phyloP scores from a whole-genome alignment of 2,329 filamentous ascomycete genomes.

The Orbilia oligospora region DNA sequence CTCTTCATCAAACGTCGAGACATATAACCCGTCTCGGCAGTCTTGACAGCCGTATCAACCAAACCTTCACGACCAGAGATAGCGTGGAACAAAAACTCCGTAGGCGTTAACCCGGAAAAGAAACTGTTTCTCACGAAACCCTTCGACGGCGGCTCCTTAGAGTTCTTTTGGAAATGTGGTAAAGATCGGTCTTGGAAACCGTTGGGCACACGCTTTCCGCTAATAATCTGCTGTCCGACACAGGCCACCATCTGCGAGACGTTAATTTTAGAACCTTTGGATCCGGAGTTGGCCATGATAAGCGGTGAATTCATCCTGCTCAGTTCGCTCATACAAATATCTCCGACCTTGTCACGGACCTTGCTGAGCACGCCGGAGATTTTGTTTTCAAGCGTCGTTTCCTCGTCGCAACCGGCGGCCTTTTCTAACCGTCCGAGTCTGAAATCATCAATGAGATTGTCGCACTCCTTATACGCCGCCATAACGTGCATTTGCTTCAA shows the following conservation, averaged over 20 bases:
- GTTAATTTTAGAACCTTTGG: slow-evolving; percentile 97
- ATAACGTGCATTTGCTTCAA: slow-evolving; percentile 83
- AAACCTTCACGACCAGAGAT: slow-evolving; percentile 98
- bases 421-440: slow-evolving; percentile 86
- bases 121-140: slow-evolving; percentile 98
- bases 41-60: slow-evolving; percentile 98
- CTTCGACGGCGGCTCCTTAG: slow-evolving; percentile 91
- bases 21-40: slow-evolving; percentile 99
- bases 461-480: slow-evolving; percentile 83
- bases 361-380: slow-evolving; percentile 93
- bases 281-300: slow-evolving; percentile 97
- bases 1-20: slow-evolving; percentile 98
- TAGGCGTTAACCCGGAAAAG: slow-evolving; percentile 89
- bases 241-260: slow-evolving; percentile 98
- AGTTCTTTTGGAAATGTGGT: slow-evolving; percentile 93
- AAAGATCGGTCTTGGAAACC: slow-evolving; percentile 96
- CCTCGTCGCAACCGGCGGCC: slow-evolving; percentile 88
- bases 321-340: slow-evolving; percentile 88
- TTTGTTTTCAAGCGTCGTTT: slow-evolving; percentile 89
- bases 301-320: slow-evolving; percentile 93
- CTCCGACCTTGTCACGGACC: slow-evolving; percentile 90
- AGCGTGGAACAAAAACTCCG: slow-evolving; percentile 97
- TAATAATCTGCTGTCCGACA: slow-evolving; percentile 98
- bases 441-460: slow-evolving; percentile 85
- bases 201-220: slow-evolving; percentile 89